Percentiles rank a stretch among this genome's conserved stretches.
These are phyloP conservation scores for Fragaria nilgerrensis DNA, from an alignment of 306 rosid genomes.

Conservation along the genomic window DNA sequence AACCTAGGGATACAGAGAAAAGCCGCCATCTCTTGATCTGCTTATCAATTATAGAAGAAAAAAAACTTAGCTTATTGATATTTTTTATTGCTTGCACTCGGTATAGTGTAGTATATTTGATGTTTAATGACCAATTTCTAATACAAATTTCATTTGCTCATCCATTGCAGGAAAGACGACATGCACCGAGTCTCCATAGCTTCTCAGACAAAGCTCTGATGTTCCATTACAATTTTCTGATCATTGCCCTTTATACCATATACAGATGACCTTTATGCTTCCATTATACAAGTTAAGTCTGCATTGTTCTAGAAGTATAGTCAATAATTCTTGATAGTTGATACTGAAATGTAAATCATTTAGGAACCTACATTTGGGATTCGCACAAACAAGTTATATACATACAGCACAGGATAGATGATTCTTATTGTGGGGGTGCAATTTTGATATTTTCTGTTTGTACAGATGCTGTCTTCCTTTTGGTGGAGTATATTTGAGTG, in stretches of 20 bases:
- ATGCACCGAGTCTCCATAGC: background rate
- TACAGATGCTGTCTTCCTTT: background rate
- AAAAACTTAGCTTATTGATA: background rate
- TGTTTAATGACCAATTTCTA: background rate
- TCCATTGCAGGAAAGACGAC: conserved; percentile 2
- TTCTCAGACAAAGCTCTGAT: background rate
- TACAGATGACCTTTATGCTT: background rate
- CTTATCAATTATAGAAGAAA: background rate
- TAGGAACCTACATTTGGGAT: background rate
- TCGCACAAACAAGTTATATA: background rate
- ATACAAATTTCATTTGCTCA: background rate
- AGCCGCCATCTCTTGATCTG: background rate
- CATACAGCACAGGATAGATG: background rate
- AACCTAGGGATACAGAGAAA: background rate
- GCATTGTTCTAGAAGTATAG: background rate
- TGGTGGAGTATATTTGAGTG: background rate
- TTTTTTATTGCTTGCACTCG: background rate
- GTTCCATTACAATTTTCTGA: background rate
- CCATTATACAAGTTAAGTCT: background rate
- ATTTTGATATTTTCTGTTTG: background rate
- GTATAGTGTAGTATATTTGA: background rate
- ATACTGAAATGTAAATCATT: background rate
- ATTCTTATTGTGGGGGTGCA: background rate
- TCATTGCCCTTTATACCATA: background rate
- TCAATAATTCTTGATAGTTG: background rate